Base-by-base conservation (phyloP, 805 yeast species). In the Saturnispora hagleri region DNA sequence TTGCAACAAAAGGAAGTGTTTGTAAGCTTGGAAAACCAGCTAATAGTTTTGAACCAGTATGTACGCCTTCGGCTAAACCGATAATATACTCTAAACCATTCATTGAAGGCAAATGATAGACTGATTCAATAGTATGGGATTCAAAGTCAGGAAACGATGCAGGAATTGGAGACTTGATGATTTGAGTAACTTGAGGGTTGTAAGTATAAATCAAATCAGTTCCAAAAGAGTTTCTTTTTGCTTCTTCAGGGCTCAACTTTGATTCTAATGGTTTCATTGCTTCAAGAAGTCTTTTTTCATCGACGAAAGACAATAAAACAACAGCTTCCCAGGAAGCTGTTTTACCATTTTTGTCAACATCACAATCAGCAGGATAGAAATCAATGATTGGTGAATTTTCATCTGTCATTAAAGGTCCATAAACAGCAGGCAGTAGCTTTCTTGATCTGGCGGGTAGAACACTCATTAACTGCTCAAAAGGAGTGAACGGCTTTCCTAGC, bases 311-410 rank as follows among this genome's bases (percentile, higher is more conserved):
- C 53, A 93, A 77, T 60, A 88, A 77, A 6, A 93, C 96, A 51
- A 93, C 97, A 10, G 97, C 97, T 70, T 93, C 98, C 99, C 99
- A 93, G 47, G 89, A 84, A 2, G 93, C 95, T 51, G 89, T 87
- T 66, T 93, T 93, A 43, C 98, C 99, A 64, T 93, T 93, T 78
- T 81, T 76, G 70, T 93, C 99, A 35, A 87, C 75, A 49, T 82
- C 87, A 52, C 91, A 96, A 54, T 87, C 88, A 53, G 77, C 75
- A 2, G 99, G 99, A 64, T 93, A 93, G 62, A 89, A 89, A 60
- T 89, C 97, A 51, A 76, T 76, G 58, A 93, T 89, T 27, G 97
- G 95, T 7, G 97, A 90, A 44, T 75, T 74, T 44, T 81, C 82
- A 53, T 90, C 96, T 13, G 83, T 81, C 96, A 93, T 90, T 56